These are phyloP conservation scores for Rubia yunnanensis DNA, from an alignment of 257 asterid species.

Conservation along the genomic window DNA sequence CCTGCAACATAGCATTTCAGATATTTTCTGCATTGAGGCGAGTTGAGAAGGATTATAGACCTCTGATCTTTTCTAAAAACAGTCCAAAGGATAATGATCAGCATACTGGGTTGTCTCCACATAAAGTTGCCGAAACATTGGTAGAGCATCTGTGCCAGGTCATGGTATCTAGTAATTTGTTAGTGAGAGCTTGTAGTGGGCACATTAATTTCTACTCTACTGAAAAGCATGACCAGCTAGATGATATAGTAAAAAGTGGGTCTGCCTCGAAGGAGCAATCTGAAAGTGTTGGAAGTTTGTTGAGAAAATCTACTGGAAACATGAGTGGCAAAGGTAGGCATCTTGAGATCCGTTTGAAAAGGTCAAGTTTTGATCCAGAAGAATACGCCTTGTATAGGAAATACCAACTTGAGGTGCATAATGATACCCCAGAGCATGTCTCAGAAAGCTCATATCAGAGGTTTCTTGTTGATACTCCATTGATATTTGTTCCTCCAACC, in stretches of 20 bases:
- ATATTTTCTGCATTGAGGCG: slow-evolving; percentile 59
- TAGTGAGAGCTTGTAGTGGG: slow-evolving; percentile 78
- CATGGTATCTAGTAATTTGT: slow-evolving; percentile 43
- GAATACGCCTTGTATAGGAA: slow-evolving; percentile 80
- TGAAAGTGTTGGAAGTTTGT: slow-evolving; percentile 19
- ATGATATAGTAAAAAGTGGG: slow-evolving; percentile 18
- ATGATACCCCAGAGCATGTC: slow-evolving; percentile 71
- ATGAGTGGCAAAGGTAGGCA: slow-evolving; percentile 28
- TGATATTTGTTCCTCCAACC: slow-evolving; percentile 50
- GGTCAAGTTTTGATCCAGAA: slow-evolving; percentile 71
- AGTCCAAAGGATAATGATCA: slow-evolving; percentile 22
- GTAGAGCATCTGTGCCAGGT: slow-evolving; percentile 31
- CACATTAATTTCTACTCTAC: slow-evolving; percentile 74
- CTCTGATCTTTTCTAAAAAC: slow-evolving; percentile 20
- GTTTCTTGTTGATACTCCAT: slow-evolving; percentile 89
- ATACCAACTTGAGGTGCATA: slow-evolving; percentile 85
- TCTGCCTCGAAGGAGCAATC: slow-evolving; percentile 17
- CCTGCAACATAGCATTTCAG: slow-evolving; percentile 82
- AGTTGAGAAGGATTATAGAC: slow-evolving; percentile 32
- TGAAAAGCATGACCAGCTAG: slow-evolving; percentile 16
- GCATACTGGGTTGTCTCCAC: slow-evolving; percentile 43
- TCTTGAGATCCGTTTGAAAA: slow-evolving; percentile 59
- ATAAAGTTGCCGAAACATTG: slow-evolving; percentile 56
- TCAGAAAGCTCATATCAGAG: slow-evolving; percentile 68
- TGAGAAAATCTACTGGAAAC: slow-evolving; percentile 19